phyloP scores from a whole-genome alignment of 1,139 yeast genomes.

The Meyerozyma guilliermondii region DNA sequence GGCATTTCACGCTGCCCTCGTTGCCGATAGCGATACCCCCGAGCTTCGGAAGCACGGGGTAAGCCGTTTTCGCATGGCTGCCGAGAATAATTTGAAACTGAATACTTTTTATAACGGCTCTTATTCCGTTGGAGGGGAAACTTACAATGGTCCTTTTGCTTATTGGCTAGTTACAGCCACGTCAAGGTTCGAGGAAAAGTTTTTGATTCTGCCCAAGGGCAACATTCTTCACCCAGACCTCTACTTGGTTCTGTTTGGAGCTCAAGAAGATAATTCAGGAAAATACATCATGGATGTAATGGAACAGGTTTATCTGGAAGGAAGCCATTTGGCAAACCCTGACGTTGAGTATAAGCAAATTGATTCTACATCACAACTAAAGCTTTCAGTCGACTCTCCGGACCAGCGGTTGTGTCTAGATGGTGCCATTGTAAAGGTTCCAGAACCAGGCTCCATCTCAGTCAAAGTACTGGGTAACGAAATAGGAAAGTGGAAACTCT shows the following conservation, averaged over 20 bases:
- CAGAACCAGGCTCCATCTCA: slow-evolving; percentile 18
- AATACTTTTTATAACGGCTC: slow-evolving; percentile 49
- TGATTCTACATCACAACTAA: slow-evolving; percentile 14
- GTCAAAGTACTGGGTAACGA: slow-evolving; percentile 17
- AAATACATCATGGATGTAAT: slow-evolving; percentile 50
- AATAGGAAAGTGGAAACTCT: slow-evolving; percentile 21
- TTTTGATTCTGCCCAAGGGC: slow-evolving; percentile 71
- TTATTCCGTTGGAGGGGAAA: slow-evolving; percentile 13
- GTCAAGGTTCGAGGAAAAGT: slow-evolving; percentile 60
- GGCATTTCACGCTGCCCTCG: slow-evolving; percentile 83
- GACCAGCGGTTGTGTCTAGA: slow-evolving; percentile 47
- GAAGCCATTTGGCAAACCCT: slow-evolving; percentile 45
- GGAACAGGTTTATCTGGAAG: slow-evolving; percentile 53
- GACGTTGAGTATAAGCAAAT: slow-evolving; percentile 41
- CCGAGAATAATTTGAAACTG: slow-evolving; percentile 43
- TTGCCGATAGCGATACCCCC: slow-evolving; percentile 72
- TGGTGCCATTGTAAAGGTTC: slow-evolving; percentile 38
- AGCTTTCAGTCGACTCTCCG: slow-evolving; percentile 18
- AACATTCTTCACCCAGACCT: slow-evolving; percentile 44
- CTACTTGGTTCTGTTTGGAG: slow-evolving; percentile 51
- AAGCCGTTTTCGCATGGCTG: slow-evolving; percentile 68
- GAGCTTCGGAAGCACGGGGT: slow-evolving; percentile 61
- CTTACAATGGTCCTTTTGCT: slow-evolving; percentile 44
- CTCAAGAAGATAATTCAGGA: slow-evolving; percentile 19
- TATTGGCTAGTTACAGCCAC: slow-evolving; percentile 66